Percentiles rank a stretch among this genome's conserved stretches.
Conservation (phyloP, 306 rosid genomes). For the Begonia peltatifolia region DNA sequence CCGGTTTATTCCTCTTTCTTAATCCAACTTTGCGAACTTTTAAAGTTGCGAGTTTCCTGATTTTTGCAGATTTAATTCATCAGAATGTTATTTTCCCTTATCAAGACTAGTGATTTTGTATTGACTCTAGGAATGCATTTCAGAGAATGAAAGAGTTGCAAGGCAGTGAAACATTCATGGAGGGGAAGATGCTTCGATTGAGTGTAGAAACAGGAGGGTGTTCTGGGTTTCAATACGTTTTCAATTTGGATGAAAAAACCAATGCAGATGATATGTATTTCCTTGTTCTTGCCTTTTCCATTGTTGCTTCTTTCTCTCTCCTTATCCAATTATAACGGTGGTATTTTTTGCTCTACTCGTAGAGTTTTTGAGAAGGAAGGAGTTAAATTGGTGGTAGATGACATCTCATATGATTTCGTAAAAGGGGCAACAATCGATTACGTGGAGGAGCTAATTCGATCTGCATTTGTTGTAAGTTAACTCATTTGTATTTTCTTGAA, state of each 20-base stretch:
- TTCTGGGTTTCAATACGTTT: slow-evolving; percentile 95
- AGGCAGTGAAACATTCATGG: slow-evolving; percentile 29
- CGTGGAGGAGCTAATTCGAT: slow-evolving; percentile 89
- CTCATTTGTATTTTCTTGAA: too few relatives aligned
- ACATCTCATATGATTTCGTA: slow-evolving; percentile 73
- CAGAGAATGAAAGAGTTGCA: slow-evolving; percentile 76
- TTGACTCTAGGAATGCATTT: slow-evolving; percentile 3
- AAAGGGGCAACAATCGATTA: slow-evolving; percentile 95
- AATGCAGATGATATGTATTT: slow-evolving; percentile 59
- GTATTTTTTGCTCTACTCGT: slow-evolving; percentile 3
- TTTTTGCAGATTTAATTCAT: not conserved
- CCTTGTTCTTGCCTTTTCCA: slow-evolving; percentile 3
- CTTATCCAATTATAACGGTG: not conserved
- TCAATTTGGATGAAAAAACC: slow-evolving; percentile 53
- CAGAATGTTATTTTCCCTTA: not conserved
- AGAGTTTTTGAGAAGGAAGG: slow-evolving; percentile 81
- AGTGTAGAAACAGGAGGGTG: slow-evolving; percentile 95
- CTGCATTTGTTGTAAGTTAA: slow-evolving; percentile 70
- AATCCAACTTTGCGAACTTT: too few relatives aligned
- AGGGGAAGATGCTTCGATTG: slow-evolving; percentile 56
- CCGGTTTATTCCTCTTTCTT: not conserved
- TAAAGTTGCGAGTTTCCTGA: too few relatives aligned
- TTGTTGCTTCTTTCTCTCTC: not conserved
- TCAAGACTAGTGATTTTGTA: not conserved
- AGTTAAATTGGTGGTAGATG: slow-evolving; percentile 59